phyloP scores from a whole-genome alignment of 345 rosid species.

The Arabidopsis thaliana region DNA sequence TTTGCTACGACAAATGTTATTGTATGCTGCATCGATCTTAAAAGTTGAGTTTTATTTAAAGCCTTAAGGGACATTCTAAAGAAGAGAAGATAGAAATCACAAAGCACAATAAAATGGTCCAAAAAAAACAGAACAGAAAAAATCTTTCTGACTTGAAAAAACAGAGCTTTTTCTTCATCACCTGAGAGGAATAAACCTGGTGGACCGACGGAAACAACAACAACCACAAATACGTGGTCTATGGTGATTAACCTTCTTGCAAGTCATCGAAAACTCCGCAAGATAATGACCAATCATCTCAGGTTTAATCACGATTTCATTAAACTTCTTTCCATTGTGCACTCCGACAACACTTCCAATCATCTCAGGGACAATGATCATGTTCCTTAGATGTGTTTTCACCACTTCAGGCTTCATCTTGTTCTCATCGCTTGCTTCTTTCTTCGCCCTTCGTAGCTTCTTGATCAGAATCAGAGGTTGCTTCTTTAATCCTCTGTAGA shows the following conservation, averaged over 20 bases:
- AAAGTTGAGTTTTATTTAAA: not conserved
- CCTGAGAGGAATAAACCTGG: slow-evolving; percentile 81
- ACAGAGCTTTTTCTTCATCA: slow-evolving; percentile 29
- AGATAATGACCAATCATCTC: slow-evolving; percentile 75
- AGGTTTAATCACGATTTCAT: slow-evolving; percentile 73
- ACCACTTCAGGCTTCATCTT: slow-evolving; percentile 78
- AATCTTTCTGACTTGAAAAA: not conserved
- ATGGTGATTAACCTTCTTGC: slow-evolving; percentile 68
- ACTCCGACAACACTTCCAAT: slow-evolving; percentile 41
- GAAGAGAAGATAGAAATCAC: slow-evolving; percentile 2
- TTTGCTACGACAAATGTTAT: too few relatives aligned
- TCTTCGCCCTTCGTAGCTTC: slow-evolving; percentile 67
- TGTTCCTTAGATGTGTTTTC: slow-evolving; percentile 69
- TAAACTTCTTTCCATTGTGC: slow-evolving; percentile 72
- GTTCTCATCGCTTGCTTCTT: slow-evolving; percentile 59
- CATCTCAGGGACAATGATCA: slow-evolving; percentile 77
- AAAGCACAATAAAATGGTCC: slow-evolving; percentile 7
- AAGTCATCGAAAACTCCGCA: slow-evolving; percentile 62
- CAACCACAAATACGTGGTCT: slow-evolving; percentile 57
- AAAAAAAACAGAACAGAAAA: not conserved
- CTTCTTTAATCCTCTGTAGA: slow-evolving; percentile 70
- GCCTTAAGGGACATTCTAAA: not conserved
- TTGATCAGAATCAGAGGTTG: slow-evolving; percentile 62
- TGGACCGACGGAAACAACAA: slow-evolving; percentile 72
- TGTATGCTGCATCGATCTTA: not conserved